phyloP scores from a whole-genome alignment of 345 rosid species.

The Garcia nutans region DNA sequence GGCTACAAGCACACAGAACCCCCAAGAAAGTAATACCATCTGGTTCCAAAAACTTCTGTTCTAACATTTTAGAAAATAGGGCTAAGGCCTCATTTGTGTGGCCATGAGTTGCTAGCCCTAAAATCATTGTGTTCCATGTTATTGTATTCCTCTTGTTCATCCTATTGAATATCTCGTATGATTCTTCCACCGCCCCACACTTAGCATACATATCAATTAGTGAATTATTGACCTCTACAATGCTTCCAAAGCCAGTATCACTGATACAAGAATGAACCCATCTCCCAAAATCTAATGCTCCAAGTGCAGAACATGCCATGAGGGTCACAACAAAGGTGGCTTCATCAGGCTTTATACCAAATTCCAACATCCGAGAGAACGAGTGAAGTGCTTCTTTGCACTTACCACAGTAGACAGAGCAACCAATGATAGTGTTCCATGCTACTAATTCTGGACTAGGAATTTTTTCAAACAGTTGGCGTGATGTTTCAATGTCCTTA shows the following conservation, averaged over 20 bases:
- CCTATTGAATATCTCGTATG: conserved; percentile 27
- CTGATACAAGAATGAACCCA: conserved; percentile 31
- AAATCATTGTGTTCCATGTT: conserved; percentile 45
- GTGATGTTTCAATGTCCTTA: conserved; percentile 20
- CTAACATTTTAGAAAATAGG: conserved; percentile 28
- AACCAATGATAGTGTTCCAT: conserved; percentile 39
- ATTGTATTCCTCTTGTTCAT: conserved; percentile 29
- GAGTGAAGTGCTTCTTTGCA: conserved; percentile 27
- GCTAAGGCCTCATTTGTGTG: conserved; percentile 28
- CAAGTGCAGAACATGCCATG: conserved; percentile 37
- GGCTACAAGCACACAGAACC: conserved; percentile 41
- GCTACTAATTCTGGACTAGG: conserved; percentile 33
- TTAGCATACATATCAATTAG: conserved; percentile 50
- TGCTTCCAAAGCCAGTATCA: conserved; percentile 1
- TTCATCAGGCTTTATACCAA: conserved; percentile 36
- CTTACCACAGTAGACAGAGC: conserved; percentile 25
- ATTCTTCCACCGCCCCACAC: conserved; percentile 44
- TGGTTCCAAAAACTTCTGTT: conserved; percentile 25
- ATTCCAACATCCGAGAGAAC: conserved; percentile 30
- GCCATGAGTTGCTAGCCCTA: conserved; percentile 44
- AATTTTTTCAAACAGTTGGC: conserved; percentile 40
- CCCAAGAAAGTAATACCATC: conserved; percentile 46
- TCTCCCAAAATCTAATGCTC: conserved; percentile 39
- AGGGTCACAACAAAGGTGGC: conserved; percentile 37
- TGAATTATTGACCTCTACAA: conserved; percentile 31